phyloP scores from a whole-genome alignment of 495 filamentous ascomycete species.

The Terfezia boudieri region DNA sequence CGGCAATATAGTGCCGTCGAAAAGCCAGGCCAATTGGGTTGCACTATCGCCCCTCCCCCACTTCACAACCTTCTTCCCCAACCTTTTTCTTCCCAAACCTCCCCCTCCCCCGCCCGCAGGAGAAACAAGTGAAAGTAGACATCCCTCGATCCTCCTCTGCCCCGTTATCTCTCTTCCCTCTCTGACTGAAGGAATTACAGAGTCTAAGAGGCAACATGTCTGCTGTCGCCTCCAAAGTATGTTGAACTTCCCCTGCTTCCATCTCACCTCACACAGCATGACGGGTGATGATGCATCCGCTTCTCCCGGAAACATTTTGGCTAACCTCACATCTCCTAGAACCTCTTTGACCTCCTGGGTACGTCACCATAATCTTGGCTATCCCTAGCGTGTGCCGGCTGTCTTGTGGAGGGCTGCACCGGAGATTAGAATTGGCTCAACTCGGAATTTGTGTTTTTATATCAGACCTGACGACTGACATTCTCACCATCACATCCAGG shows the following conservation, averaged over 20 bases:
- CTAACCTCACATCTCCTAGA: slow-evolving; percentile 31
- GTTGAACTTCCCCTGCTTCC: slow-evolving; percentile 6
- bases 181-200: slow-evolving; percentile 2
- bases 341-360: slow-evolving; percentile 80
- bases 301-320: background rate
- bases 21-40: too few species aligned
- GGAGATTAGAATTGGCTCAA: too few species aligned
- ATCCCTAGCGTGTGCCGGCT: too few species aligned
- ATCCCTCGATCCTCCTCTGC: background rate
- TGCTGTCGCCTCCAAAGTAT: slow-evolving; percentile 35
- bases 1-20: too few species aligned
- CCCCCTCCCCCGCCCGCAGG: slow-evolving; percentile 1
- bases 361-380: slow-evolving; percentile 18
- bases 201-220: slow-evolving; percentile 28
- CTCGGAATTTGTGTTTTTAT: too few species aligned
- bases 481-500: slow-evolving; percentile 27
- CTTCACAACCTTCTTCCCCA: slow-evolving; percentile 4
- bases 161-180: background rate
- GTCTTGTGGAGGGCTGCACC: too few species aligned
- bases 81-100: slow-evolving; percentile 4
- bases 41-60: slow-evolving; percentile 4
- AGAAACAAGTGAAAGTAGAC: background rate
- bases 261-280: background rate
- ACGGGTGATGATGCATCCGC: background rate
- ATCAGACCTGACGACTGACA: slow-evolving; percentile 4